Percentiles rank a stretch among this genome's conserved stretches.
These are phyloP conservation scores for Rhodamnia rubescens DNA, from an alignment of 345 rosid species.

Conservation along the genomic window DNA sequence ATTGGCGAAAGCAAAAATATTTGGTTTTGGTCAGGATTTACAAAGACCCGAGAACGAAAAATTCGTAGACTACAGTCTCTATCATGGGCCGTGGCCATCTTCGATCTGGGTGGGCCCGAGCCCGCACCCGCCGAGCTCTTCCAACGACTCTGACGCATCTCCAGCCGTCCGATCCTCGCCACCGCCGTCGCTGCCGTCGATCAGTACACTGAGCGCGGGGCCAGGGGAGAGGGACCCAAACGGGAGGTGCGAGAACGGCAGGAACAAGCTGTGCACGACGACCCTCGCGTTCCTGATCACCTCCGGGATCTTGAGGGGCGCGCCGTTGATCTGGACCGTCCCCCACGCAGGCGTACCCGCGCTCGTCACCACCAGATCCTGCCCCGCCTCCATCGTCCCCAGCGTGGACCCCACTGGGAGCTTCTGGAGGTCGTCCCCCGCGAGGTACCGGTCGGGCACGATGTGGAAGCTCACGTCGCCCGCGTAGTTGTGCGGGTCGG, in stretches of 20 bases:
- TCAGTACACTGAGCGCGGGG: background rate
- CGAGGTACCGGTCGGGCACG: constrained; percentile 38
- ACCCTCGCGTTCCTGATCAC: constrained; percentile 38
- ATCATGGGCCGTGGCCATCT: constrained; percentile 28
- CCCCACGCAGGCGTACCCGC: constrained; percentile 4
- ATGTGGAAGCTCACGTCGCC: constrained; percentile 43
- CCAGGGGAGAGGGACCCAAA: constrained; percentile 1
- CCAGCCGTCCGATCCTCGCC: background rate
- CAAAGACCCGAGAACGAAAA: background rate
- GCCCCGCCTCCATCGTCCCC: constrained; percentile 24
- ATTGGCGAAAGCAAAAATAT: background rate
- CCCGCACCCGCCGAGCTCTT: constrained; percentile 14
- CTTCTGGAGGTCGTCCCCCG: constrained; percentile 24
- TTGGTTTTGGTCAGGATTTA: background rate
- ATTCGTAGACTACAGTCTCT: background rate
- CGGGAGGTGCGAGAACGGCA: constrained; percentile 42
- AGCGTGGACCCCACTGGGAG: constrained; percentile 26
- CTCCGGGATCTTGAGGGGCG: constrained; percentile 37
- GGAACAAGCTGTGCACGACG: constrained; percentile 35
- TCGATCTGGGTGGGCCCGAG: constrained; percentile 8
- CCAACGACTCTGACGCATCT: background rate
- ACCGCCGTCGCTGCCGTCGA: constrained; percentile 13
- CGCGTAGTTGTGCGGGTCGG: constrained; percentile 36
- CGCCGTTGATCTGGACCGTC: constrained; percentile 39
- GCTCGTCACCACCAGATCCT: constrained; percentile 25